These are phyloP conservation scores for Petunia axillaris DNA, from an alignment of 257 asterid species.

Conservation along the genomic window DNA sequence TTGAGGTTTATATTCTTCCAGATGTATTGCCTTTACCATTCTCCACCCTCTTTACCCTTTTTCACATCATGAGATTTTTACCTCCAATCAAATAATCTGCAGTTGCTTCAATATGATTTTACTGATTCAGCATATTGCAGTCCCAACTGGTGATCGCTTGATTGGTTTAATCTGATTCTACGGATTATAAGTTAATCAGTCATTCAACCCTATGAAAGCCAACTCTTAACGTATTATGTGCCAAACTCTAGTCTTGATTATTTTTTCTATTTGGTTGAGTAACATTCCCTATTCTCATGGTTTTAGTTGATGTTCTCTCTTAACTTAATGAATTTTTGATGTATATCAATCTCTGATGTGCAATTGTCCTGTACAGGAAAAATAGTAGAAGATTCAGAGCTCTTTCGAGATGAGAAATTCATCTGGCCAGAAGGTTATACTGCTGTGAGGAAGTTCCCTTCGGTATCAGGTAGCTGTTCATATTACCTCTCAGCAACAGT, in stretches of 20 bases:
- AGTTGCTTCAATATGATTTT: neutral
- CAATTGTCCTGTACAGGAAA: conserved; percentile 63
- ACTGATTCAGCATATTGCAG: neutral
- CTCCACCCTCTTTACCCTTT: neutral
- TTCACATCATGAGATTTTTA: neutral
- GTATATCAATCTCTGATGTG: conserved; percentile 23
- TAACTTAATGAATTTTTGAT: neutral
- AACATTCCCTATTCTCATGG: conserved; percentile 13
- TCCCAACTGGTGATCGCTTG: neutral
- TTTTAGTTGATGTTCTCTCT: neutral
- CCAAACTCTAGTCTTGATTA: neutral
- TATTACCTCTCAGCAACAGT: conserved; percentile 17
- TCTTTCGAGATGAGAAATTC: conserved; percentile 72
- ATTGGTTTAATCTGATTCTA: neutral
- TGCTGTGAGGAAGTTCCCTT: conserved; percentile 69
- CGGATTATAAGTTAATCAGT: neutral
- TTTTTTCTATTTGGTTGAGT: neutral
- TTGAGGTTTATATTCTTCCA: conserved; percentile 1
- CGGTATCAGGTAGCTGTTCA: conserved; percentile 59
- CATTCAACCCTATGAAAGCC: neutral
- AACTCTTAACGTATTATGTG: neutral
- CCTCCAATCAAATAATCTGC: neutral
- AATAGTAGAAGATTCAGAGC: conserved; percentile 64
- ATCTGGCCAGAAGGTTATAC: conserved; percentile 93
- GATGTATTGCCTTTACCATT: neutral